phyloP scores from a whole-genome alignment of 2,329 filamentous ascomycete species.

The Tolypocladium ovalisporum region DNA sequence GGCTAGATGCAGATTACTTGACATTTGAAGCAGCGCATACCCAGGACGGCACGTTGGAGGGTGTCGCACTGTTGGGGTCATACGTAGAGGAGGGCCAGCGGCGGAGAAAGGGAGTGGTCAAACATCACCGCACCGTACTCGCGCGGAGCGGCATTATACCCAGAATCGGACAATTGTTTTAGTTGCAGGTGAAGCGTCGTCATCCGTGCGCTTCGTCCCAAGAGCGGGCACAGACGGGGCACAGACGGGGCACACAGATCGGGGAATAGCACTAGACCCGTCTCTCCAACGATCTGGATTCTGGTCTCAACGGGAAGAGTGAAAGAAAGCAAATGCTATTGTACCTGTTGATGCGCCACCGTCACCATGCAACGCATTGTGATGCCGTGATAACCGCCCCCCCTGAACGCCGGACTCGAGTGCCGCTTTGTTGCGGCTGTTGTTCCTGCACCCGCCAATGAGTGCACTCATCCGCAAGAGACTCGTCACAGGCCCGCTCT shows the following conservation, averaged over 20 bases:
- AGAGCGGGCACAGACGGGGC: too few species aligned
- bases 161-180: not conserved
- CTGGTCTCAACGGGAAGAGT: not conserved
- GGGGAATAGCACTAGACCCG: too few species aligned
- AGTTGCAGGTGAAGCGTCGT: not conserved
- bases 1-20: constrained; percentile 32
- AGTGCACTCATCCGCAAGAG: not conserved
- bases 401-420: constrained; percentile 6
- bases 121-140: not conserved
- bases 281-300: not conserved
- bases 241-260: too few species aligned
- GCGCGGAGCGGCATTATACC: not conserved
- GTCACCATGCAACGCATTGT: constrained; percentile 5
- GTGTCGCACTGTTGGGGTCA: not conserved
- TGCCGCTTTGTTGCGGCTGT: not conserved
- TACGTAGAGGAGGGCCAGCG: not conserved
- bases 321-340: not conserved
- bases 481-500: not conserved
- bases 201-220: not conserved
- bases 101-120: not conserved
- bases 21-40: not conserved
- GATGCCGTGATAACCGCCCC: constrained; percentile 12
- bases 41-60: not conserved
- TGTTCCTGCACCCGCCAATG: not conserved
- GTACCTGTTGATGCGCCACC: constrained; percentile 1